These are phyloP conservation scores for Colletotrichum chlorophyti DNA, from an alignment of 2,329 filamentous ascomycete species.

Conservation along the genomic window DNA sequence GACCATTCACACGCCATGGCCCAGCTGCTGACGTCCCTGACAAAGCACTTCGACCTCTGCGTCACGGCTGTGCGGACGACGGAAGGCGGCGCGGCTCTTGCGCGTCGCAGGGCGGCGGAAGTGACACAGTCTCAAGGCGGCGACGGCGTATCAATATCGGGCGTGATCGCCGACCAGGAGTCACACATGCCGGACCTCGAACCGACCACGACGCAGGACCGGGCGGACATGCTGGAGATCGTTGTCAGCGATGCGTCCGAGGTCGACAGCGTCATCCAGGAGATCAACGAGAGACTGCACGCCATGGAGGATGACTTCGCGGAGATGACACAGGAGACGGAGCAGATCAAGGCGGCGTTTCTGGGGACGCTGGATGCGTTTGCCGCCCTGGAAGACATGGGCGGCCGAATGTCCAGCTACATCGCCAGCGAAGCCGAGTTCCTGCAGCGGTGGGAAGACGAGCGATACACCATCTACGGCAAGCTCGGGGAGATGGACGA, in stretches of 20 bases:
- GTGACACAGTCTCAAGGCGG: constrained; percentile 54
- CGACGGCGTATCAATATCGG: constrained; percentile 68
- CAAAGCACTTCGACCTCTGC: constrained; percentile 90
- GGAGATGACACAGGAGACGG: constrained; percentile 68
- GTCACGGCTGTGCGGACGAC: constrained; percentile 91
- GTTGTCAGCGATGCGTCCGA: constrained; percentile 74
- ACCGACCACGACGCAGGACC: constrained; percentile 77
- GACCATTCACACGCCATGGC: constrained; percentile 84
- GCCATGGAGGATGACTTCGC: constrained; percentile 78
- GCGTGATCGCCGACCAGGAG: constrained; percentile 67
- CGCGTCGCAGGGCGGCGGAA: constrained; percentile 72
- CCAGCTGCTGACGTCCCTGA: constrained; percentile 78
- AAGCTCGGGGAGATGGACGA: constrained; percentile 79
- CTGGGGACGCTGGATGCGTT: constrained; percentile 68
- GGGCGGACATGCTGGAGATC: constrained; percentile 82
- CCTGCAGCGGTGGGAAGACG: constrained; percentile 73
- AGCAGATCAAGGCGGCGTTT: constrained; percentile 61
- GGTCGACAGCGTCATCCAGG: constrained; percentile 70
- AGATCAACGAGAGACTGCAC: constrained; percentile 76
- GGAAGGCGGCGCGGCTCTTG: constrained; percentile 76
- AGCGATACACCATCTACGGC: constrained; percentile 71
- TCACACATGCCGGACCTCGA: constrained; percentile 61
- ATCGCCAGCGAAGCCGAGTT: constrained; percentile 71
- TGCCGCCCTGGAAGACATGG: constrained; percentile 70
- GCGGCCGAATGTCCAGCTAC: constrained; percentile 69